Conservation (phyloP, 352 stramenopile genomes). For the Elongisporangium anandrum region DNA sequence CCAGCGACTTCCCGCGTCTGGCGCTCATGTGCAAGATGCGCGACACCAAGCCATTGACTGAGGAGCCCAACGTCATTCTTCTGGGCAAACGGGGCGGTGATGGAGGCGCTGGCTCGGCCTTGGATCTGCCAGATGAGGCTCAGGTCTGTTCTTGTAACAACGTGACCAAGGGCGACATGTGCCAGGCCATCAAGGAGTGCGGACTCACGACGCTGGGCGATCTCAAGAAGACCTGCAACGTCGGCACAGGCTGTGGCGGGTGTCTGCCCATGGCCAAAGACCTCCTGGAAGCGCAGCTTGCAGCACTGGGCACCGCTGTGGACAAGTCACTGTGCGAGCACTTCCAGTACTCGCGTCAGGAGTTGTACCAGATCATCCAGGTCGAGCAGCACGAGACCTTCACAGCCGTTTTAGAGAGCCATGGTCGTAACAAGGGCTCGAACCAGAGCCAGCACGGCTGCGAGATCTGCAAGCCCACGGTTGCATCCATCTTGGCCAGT, state of each 20-base stretch:
- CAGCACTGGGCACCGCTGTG: slow-evolving; percentile 78
- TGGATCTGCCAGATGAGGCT: slow-evolving; percentile 68
- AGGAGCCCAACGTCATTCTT: slow-evolving; percentile 53
- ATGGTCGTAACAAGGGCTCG: slow-evolving; percentile 46
- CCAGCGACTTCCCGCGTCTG: slow-evolving; percentile 85
- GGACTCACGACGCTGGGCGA: slow-evolving; percentile 65
- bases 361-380: slow-evolving; percentile 86
- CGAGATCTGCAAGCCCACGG: slow-evolving; percentile 90
- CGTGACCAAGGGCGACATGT: slow-evolving; percentile 83
- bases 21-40: slow-evolving; percentile 53
- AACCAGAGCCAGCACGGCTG: slow-evolving; percentile 67
- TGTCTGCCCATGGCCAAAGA: slow-evolving; percentile 90
- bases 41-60: slow-evolving; percentile 44
- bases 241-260: slow-evolving; percentile 86
- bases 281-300: slow-evolving; percentile 80
- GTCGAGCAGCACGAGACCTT: slow-evolving; percentile 86
- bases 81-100: slow-evolving; percentile 32
- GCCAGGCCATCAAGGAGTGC: slow-evolving; percentile 60
- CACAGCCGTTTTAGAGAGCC: slow-evolving; percentile 77
- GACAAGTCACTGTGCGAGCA: slow-evolving; percentile 91
- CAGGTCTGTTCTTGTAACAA: slow-evolving; percentile 94
- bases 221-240: slow-evolving; percentile 86
- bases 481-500: slow-evolving; percentile 89
- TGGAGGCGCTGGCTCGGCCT: slow-evolving; percentile 23
- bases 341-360: slow-evolving; percentile 86